A percentile compares a stretch with the other conserved stretches of the same genome.
phyloP scores from a whole-genome alignment of 495 filamentous ascomycete species.

The Podospora sp. region DNA sequence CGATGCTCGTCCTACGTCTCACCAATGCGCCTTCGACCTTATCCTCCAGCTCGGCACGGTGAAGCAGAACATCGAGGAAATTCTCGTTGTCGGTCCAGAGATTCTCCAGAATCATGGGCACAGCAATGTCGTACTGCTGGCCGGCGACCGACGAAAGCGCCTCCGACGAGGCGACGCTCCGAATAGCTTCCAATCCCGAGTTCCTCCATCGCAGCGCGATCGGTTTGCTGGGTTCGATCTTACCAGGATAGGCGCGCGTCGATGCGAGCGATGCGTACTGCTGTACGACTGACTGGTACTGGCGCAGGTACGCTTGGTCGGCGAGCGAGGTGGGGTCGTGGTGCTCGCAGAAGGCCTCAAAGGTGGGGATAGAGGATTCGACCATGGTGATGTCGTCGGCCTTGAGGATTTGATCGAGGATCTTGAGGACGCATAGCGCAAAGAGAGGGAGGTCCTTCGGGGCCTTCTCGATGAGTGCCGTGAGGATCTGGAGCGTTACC shows the following conservation, averaged over 20 bases:
- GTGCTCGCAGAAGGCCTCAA: conserved; percentile 78
- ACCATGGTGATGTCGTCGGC: conserved; percentile 86
- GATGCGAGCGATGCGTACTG: conserved; percentile 78
- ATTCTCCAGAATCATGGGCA: conserved; percentile 83
- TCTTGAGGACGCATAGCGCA: conserved; percentile 74
- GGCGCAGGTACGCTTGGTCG: conserved; percentile 78
- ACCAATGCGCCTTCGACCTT: conserved; percentile 63
- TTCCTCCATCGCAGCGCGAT: conserved; percentile 83
- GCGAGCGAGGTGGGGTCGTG: conserved; percentile 76
- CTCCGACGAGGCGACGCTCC: conserved; percentile 75
- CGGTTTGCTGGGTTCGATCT: conserved; percentile 63
- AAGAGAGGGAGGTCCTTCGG: conserved; percentile 88
- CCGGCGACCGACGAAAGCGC: conserved; percentile 72
- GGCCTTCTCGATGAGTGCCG: conserved; percentile 86
- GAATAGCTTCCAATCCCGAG: conserved; percentile 77
- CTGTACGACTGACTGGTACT: conserved; percentile 76
- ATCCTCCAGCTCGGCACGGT: conserved; percentile 63
- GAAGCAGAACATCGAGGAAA: conserved; percentile 63
- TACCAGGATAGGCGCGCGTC: conserved; percentile 51
- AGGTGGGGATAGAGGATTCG: conserved; percentile 81
- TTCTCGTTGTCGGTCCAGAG: conserved; percentile 75
- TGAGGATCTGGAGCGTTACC: conserved; percentile 86
- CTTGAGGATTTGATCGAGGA: conserved; percentile 74
- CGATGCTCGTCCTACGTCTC: conserved; percentile 72
- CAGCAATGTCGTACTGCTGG: conserved; percentile 70